phyloP scores from a whole-genome alignment of 768 basidiomycete genomes.

The Russula sp. region DNA sequence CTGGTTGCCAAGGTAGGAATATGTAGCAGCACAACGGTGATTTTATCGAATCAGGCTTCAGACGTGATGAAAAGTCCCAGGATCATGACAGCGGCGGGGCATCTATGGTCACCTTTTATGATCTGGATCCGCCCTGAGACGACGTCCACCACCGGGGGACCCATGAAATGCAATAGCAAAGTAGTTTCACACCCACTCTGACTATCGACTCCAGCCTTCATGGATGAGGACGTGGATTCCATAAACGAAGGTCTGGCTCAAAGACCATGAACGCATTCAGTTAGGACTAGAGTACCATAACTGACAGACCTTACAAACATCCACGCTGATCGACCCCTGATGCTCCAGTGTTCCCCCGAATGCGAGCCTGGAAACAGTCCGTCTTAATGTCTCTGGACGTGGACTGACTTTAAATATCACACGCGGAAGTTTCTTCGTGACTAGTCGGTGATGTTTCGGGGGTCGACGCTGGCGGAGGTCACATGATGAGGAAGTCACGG shows the following conservation, averaged over 20 bases:
- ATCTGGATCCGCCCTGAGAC: too few relatives aligned
- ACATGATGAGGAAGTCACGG: too few relatives aligned
- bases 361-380: not conserved
- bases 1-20: too few relatives aligned
- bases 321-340: not conserved
- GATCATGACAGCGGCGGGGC: too few relatives aligned
- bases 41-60: too few relatives aligned
- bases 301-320: not conserved
- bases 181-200: too few relatives aligned
- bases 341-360: not conserved
- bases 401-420: constrained; percentile 23
- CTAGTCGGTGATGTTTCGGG: not conserved
- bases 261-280: too few relatives aligned
- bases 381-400: constrained; percentile 10
- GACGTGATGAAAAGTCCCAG: too few relatives aligned
- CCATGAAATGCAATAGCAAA: too few relatives aligned
- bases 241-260: not conserved
- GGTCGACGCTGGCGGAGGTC: not conserved
- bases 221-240: not conserved
- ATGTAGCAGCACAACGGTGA: too few relatives aligned
- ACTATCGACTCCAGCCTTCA: not conserved
- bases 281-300: not conserved
- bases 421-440: constrained; percentile 21
- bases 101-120: too few relatives aligned
- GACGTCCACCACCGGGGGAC: too few relatives aligned